Evolutionary conservation across 2,329 filamentous ascomycete species (phyloP).

Genomic region (Fusarium nisikadoi): DNA sequence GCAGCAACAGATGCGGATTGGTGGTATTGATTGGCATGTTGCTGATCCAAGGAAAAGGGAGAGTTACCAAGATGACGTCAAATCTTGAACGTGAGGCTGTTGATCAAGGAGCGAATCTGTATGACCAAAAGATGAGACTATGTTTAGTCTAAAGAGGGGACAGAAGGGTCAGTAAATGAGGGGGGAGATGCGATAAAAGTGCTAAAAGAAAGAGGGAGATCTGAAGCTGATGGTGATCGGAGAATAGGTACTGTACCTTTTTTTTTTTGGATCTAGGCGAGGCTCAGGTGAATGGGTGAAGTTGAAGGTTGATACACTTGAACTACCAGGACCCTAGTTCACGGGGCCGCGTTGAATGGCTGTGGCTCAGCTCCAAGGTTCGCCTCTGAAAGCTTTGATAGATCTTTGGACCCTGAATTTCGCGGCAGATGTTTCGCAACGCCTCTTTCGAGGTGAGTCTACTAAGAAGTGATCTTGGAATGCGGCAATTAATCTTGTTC

Average conservation of each 20-base stretch:
- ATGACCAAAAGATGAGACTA: constrained; percentile 8
- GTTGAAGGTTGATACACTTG: constrained; percentile 19
- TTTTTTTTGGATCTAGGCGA: constrained; percentile 10
- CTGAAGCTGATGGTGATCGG: constrained; percentile 2
- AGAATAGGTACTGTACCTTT: constrained; percentile 16
- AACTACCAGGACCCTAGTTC: constrained; percentile 26
- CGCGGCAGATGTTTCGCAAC: background rate
- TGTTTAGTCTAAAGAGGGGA: constrained; percentile 6
- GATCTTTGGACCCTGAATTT: constrained; percentile 17
- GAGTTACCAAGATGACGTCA: constrained; percentile 45
- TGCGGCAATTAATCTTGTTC: background rate
- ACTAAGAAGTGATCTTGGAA: background rate
- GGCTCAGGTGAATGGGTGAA: constrained; percentile 26
- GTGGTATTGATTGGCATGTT: constrained; percentile 21
- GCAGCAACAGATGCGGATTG: constrained; percentile 19
- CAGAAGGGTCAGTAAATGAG: background rate
- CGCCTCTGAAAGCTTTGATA: background rate
- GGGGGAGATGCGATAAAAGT: constrained; percentile 2
- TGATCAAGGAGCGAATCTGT: constrained; percentile 6
- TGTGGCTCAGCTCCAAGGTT: constrained; percentile 44
- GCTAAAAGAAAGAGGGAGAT: background rate
- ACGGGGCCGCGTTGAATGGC: constrained; percentile 36
- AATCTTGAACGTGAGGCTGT: constrained; percentile 19
- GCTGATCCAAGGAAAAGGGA: constrained; percentile 27
- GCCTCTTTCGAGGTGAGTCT: background rate